Evolutionary conservation across 306 rosid genomes (phyloP).

Genomic region (Prosopis cineraria): DNA sequence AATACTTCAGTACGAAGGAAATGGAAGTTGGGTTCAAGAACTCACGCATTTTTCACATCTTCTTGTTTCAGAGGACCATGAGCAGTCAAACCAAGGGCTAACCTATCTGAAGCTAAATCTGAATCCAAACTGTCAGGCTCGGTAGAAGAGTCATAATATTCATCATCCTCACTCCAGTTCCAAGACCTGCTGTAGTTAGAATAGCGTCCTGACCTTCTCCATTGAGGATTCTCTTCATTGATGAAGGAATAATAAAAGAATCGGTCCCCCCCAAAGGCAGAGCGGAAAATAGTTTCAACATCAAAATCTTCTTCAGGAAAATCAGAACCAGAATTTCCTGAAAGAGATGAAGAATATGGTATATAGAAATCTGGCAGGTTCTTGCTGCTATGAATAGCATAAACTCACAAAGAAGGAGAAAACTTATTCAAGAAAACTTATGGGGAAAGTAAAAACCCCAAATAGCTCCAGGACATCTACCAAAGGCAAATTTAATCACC

Average conservation of each 20-base stretch:
- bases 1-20: not conserved
- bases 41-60: constrained; percentile 90
- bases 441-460: constrained; percentile 28
- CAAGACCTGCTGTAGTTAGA: constrained; percentile 49
- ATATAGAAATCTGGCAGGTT: not conserved
- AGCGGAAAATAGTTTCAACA: constrained; percentile 58
- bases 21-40: constrained; percentile 23
- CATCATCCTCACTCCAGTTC: constrained; percentile 59
- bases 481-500: constrained; percentile 16
- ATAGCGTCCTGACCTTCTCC: constrained; percentile 62
- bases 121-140: constrained; percentile 46
- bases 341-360: constrained; percentile 26
- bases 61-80: constrained; percentile 76
- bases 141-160: constrained; percentile 45
- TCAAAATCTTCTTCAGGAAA: constrained; percentile 68
- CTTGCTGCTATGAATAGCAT: constrained; percentile 18
- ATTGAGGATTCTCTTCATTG: constrained; percentile 65
- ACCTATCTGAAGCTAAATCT: constrained; percentile 51
- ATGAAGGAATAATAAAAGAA: constrained; percentile 66
- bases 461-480: constrained; percentile 5
- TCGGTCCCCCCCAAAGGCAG: constrained; percentile 64
- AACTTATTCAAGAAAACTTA: constrained; percentile 15
- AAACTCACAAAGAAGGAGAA: not conserved
- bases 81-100: constrained; percentile 77
- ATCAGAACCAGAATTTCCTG: constrained; percentile 57